phyloP scores from a whole-genome alignment of 2,329 filamentous ascomycete species.

The Ascochyta viciae-villosae region DNA sequence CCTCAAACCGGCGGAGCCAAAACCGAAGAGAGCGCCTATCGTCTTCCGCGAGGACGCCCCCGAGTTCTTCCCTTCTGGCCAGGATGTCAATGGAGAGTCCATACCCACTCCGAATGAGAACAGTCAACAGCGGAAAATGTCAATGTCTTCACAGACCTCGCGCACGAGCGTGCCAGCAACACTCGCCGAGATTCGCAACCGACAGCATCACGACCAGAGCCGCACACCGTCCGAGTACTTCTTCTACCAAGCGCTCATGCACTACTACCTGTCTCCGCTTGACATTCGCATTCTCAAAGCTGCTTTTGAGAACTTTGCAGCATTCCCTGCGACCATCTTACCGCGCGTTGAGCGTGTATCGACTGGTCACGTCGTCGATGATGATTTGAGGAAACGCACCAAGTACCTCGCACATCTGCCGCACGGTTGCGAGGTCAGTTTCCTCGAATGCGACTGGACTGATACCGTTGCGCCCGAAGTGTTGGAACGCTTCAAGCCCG shows the following conservation, averaged over 20 bases:
- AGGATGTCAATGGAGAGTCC: constrained; percentile 44
- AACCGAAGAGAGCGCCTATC: constrained; percentile 57
- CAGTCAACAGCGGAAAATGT: constrained; percentile 34
- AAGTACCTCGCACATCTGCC: constrained; percentile 90
- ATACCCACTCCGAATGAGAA: constrained; percentile 16
- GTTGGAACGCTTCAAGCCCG: constrained; percentile 75
- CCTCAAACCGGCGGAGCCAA: constrained; percentile 59
- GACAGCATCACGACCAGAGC: constrained; percentile 55
- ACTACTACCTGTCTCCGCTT: constrained; percentile 87
- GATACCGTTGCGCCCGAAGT: constrained; percentile 80
- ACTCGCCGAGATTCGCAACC: constrained; percentile 55
- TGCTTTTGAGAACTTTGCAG: constrained; percentile 81
- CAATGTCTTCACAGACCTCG: constrained; percentile 41
- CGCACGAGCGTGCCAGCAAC: constrained; percentile 50
- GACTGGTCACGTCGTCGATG: constrained; percentile 85
- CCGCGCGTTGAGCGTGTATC: constrained; percentile 90
- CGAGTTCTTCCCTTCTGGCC: constrained; percentile 55
- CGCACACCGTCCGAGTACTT: constrained; percentile 68
- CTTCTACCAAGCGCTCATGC: constrained; percentile 86
- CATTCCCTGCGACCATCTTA: constrained; percentile 84
- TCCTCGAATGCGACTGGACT: constrained; percentile 94
- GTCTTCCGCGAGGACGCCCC: constrained; percentile 57
- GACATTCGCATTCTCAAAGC: constrained; percentile 93
- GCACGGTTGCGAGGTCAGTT: constrained; percentile 87
- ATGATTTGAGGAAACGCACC: constrained; percentile 79